These are phyloP conservation scores for Abrus pulchellus DNA, from an alignment of 306 rosid genomes.

Conservation along the genomic window DNA sequence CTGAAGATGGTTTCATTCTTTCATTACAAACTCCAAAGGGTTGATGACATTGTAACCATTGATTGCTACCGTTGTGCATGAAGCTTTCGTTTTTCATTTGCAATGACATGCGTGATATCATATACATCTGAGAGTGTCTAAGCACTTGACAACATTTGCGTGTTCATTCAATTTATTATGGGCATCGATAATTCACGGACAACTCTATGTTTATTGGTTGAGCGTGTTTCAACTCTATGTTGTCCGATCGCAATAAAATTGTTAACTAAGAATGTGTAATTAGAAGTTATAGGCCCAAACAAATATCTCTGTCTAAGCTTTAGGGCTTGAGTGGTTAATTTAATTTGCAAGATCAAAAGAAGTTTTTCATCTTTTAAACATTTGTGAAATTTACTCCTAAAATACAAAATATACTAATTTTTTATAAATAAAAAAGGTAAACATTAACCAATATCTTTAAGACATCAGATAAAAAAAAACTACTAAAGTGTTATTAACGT, in stretches of 20 bases:
- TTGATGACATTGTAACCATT: constrained; percentile 50
- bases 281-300: not conserved
- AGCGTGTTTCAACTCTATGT: not conserved
- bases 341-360: not conserved
- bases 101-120: constrained; percentile 35
- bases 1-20: constrained; percentile 59
- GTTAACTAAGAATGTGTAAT: not conserved
- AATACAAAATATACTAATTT: not conserved
- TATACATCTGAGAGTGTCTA: constrained; percentile 44
- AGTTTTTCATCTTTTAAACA: not conserved
- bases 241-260: not conserved
- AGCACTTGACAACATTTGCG: constrained; percentile 22
- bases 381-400: not conserved
- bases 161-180: constrained; percentile 9
- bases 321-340: not conserved
- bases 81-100: constrained; percentile 33
- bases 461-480: no score
- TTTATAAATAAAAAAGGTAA: not conserved
- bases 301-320: not conserved
- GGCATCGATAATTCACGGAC: not conserved
- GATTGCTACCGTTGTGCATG: constrained; percentile 52
- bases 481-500: no score
- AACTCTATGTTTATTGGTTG: not conserved
- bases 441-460: no score
- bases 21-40: constrained; percentile 51